phyloP scores from a whole-genome alignment of 805 yeast species.

The Phaffomyces thermotolerans region DNA sequence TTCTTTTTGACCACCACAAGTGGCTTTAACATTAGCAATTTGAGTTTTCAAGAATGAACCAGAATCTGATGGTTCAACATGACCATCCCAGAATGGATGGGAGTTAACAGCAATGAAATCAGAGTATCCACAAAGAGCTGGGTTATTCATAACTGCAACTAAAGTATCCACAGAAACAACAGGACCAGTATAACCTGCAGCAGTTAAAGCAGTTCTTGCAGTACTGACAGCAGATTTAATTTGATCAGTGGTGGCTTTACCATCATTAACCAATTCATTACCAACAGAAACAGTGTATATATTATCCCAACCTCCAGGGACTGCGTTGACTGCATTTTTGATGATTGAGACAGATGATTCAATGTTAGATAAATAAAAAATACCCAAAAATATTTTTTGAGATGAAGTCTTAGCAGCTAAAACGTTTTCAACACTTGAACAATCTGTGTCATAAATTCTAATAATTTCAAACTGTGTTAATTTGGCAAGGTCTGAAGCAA shows the following conservation, averaged over 20 bases:
- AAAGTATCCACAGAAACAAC: conserved; percentile 61
- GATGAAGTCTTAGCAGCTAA: conserved; percentile 38
- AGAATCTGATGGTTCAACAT: conserved; percentile 40
- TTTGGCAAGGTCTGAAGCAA: conserved; percentile 39
- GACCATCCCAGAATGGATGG: conserved; percentile 61
- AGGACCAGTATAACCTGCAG: conserved; percentile 44
- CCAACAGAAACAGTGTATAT: conserved; percentile 56
- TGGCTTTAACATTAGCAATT: conserved; percentile 35
- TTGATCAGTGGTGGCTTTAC: conserved; percentile 38
- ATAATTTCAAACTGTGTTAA: conserved; percentile 42
- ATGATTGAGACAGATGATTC: conserved; percentile 36
- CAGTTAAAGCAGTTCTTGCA: conserved; percentile 40
- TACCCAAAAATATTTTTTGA: conserved; percentile 53
- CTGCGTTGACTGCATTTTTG: conserved; percentile 35
- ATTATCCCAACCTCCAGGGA: conserved; percentile 47
- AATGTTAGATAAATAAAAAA: conserved; percentile 43
- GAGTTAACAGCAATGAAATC: conserved; percentile 63
- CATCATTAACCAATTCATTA: conserved; percentile 55
- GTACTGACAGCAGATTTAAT: conserved; percentile 39
- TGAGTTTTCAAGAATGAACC: conserved; percentile 48
- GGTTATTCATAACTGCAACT: conserved; percentile 49
- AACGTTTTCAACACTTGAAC: conserved; percentile 47
- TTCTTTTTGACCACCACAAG: conserved; percentile 39
- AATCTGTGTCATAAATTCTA: conserved; percentile 58
- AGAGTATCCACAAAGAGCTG: conserved; percentile 45